Base-by-base conservation (phyloP, 139 green algal species). In the Closterium sp. region DNA sequence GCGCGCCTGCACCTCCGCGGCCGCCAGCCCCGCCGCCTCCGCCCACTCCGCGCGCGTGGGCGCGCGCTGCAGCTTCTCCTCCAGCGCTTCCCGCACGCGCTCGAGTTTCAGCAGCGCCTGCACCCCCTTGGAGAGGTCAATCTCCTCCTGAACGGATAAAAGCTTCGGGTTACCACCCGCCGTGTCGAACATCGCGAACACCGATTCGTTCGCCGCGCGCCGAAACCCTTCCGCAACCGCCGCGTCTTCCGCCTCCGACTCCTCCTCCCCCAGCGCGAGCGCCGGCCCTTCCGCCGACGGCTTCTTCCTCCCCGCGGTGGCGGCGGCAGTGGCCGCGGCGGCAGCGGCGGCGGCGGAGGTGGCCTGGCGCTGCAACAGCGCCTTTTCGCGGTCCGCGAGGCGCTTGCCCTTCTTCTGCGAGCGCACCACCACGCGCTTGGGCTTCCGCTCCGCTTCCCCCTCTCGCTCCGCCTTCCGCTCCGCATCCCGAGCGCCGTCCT, bases 101-200 rank as follows among this genome's bases (percentile, higher is more conserved):
- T 98, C 95, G 64, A 98, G 94, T 32, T 93, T 32, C 35, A 94
- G 34, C 1, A 91, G 38, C n/a, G 66, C 92, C 92, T 94, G 95
- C 93, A 97, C 95, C 33, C 97, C 84, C 8, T 64, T 89, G 23
- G 96, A 94, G 84, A 98, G 93, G 84, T 97, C 94, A n/a, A 95
- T 93, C 94, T 99, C 97, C 93, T 97, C 87, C 0, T 97, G 96
- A 1, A 81, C 93, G 0, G 93, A 94, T 23, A 98, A 91, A 89
- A 98, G 93, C 69, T 30, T 7, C n/a, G 88, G 81, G 12, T 95
- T 89, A 55, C 91, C 90, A 25, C 32, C 84, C 10, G 84, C 31
- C 1, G 84, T 33, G 84, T 87, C 84, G 32, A 35, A 34, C 84
- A 35, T 33, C 4, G 31, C 23, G 23, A 87, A 34, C 23, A 34